Conservation (phyloP, 2,329 filamentous ascomycete species). For the Aspergillus chevalieri region DNA sequence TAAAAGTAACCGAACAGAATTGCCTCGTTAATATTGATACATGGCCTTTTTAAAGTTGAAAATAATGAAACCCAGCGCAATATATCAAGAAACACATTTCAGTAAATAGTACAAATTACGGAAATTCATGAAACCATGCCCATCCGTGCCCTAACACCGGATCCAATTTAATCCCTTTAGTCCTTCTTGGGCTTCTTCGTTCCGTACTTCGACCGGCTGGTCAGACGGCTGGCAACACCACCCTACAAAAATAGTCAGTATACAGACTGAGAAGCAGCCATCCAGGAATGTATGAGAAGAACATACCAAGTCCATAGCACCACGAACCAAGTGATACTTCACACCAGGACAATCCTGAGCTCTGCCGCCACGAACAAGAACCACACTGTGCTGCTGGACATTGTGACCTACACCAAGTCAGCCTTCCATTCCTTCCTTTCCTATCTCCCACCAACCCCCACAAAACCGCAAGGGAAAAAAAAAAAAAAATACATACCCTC, state of each 20-base stretch:
- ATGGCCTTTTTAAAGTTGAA: no score
- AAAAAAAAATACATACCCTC: constrained; percentile 58
- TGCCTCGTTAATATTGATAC: no score
- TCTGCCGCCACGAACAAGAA: constrained; percentile 87
- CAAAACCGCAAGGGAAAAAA: not conserved
- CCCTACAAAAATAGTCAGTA: constrained; percentile 51
- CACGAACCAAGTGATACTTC: constrained; percentile 86
- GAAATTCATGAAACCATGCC: not conserved
- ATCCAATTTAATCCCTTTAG: constrained; percentile 16
- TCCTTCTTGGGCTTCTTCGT: constrained; percentile 97
- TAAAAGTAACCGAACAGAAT: no score
- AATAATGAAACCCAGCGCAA: no score
- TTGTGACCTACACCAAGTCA: constrained; percentile 62
- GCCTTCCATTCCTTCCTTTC: not conserved
- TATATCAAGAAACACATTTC: no score
- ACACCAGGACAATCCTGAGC: constrained; percentile 98
- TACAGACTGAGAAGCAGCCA: not conserved
- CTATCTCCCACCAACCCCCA: not conserved
- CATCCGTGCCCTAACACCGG: not conserved
- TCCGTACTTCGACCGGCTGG: constrained; percentile 90
- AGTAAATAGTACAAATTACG: not conserved
- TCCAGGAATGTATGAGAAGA: not conserved
- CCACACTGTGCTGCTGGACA: constrained; percentile 97
- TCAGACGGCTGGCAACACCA: constrained; percentile 78
- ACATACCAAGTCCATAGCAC: constrained; percentile 86